Base-by-base conservation (phyloP, 179 eudicot species). In the Carnegiea gigantea region DNA sequence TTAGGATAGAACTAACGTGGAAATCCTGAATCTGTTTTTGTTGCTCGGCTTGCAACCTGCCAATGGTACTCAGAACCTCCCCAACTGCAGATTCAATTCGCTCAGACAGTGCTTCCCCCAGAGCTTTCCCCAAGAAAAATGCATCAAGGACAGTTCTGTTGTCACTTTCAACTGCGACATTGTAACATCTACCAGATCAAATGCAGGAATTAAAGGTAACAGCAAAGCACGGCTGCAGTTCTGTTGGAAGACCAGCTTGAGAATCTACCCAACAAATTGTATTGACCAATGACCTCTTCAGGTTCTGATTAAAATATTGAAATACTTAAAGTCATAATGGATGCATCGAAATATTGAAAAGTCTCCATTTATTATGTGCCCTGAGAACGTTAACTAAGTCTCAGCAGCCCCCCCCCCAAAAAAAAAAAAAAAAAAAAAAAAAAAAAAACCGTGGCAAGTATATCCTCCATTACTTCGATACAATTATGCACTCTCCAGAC, bases 61-160 rank as follows among this genome's bases (percentile, higher is more conserved):
- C 99, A 33, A 96, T 59, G 21, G 95, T 85, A 86, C 98, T 93
- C 70, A 96, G 86, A 46, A 96, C 73, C 86, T 96, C 99, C 70
- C 98, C 99, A 12, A 94, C 96, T 36, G 97, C 82, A 77, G 99
- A 92, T 82, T 94, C 98, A 77, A 96, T 77, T 48, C 99, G 90
- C 86, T 96, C 99, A 67, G 88, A 93, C 59, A 96, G 84, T 24
- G 95, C 93, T 86, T 96, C 99, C 7, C 93, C 98, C 5, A 96
- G 83, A 75, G 99, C 99, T 89, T 92, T 96, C 46, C 99, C 99
- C 86, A 94, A 86, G 92, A 94, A 94, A 85, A 96, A 96, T 9
- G 99, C 99, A 88, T 96, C 99, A 21, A 96, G 88, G 81, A 96
- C 86, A 73, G 77, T 88, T 79, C 78, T 89, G 84, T 87, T 92